These are phyloP conservation scores for Cenococcum geophilum DNA, from an alignment of 495 filamentous ascomycete genomes.

Conservation along the genomic window DNA sequence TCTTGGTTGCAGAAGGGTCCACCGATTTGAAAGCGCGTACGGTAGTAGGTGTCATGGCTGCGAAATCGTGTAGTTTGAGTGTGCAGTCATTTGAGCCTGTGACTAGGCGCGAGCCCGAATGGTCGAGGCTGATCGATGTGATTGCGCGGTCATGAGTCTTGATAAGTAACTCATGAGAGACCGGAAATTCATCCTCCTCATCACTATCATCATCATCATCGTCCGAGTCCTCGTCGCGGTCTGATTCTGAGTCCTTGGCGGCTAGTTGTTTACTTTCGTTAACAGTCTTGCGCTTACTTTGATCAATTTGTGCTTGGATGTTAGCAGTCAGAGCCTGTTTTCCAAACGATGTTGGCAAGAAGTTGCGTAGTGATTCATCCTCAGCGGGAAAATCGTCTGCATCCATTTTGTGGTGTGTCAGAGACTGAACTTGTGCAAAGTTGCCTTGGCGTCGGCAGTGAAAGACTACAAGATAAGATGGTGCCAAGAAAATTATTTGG, in stretches of 20 bases:
- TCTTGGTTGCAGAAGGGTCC: constrained; percentile 74
- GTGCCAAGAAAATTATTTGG: background rate
- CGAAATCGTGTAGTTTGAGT: constrained; percentile 89
- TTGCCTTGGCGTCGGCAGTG: background rate
- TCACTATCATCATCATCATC: constrained; percentile 53
- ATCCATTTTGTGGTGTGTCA: constrained; percentile 14
- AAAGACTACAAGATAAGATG: background rate
- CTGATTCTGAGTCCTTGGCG: constrained; percentile 6
- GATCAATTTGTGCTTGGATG: constrained; percentile 71
- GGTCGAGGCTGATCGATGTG: constrained; percentile 76
- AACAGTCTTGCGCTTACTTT: constrained; percentile 55
- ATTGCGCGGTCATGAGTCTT: constrained; percentile 89
- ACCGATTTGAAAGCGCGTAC: constrained; percentile 87
- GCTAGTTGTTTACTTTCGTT: constrained; percentile 18
- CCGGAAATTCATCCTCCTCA: constrained; percentile 71
- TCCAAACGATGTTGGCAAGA: constrained; percentile 79
- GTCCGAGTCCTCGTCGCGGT: constrained; percentile 36
- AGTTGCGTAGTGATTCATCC: constrained; percentile 68
- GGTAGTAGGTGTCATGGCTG: constrained; percentile 90
- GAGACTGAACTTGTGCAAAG: too few relatives aligned
- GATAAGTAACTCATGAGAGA: constrained; percentile 85
- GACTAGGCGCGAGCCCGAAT: constrained; percentile 74
- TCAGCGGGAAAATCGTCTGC: constrained; percentile 25
- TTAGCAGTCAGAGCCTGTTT: constrained; percentile 69
- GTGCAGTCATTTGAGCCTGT: constrained; percentile 87